Evolutionary conservation across 345 rosid genomes (phyloP), one percentile per base, ranked within the genome.

Genomic region (Moringa oleifera): DNA sequence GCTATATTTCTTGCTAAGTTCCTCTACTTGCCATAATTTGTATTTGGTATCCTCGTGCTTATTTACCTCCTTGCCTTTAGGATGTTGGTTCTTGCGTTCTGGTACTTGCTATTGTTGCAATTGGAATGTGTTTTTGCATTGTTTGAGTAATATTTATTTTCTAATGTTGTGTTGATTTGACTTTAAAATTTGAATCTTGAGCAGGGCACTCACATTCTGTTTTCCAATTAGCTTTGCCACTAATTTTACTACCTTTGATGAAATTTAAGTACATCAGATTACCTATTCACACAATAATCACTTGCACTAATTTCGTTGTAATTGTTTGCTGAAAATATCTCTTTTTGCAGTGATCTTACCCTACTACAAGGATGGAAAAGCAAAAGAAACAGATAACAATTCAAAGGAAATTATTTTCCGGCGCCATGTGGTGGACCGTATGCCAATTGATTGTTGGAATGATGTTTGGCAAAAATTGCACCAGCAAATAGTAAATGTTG

Each of bases 401-500:
- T 55, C 75, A 6, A 70, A 76, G 59, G 98, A 85, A 66, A 82
- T 89, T 55, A 49, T 92, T 57, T 92, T 77, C 50, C 81, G 85
- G 67, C 93, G 98, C 57, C 97, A 92, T 76, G 78, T 84, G 70
- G 91, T 89, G 61, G 91, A 89, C 21, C 84, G 83, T 52, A 89
- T 92, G 98, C 98, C 98, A 13, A 83, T 92, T 71, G 97, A 92
- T 80, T 77, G 91, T 71, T 89, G 98, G 97, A 89, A 87, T 77
- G 95, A 87, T 73, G 93, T 92, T 51, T 89, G 98, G 98, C 50
- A 79, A 62, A 92, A 92, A 80, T 71, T 92, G 80, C 98, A 92
- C 73, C 87, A 87, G 56, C 98, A 92, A 65, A 79, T 89, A 62
- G 90, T 84, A 55, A 87, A 87, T 72, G 85, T 92, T 25, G 97